Base-by-base conservation (phyloP, 2,329 filamentous ascomycete genomes). In the Blastomyces gilchristii region DNA sequence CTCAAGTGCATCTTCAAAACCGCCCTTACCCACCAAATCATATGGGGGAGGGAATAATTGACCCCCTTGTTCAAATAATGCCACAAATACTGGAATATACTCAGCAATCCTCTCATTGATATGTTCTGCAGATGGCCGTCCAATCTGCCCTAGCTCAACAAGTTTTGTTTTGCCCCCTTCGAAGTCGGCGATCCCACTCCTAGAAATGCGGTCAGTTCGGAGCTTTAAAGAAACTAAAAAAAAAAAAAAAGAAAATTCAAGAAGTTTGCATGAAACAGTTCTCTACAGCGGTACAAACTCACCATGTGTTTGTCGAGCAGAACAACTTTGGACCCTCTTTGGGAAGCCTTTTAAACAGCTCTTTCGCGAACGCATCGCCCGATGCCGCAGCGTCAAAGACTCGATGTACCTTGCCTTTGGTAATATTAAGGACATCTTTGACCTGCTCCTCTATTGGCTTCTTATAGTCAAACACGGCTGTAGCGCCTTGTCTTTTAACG, bases 301-400 rank as follows among this genome's bases (percentile, higher is more conserved):
- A 66, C 64, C 60, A 64, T 22, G 41, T 8, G 60, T 64, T 68
- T 52, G 70, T 69, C 5, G 70, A 69, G 2, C 68, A 58, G 53
- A 73, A 73, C 61, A 62, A 64, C 63, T 68, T 71, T 39, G 64
- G 66, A 61, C 58, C 66, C 53, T 66, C 49, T 16, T 9, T 37
- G 12, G 59, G 41, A 41, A 65, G 60, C 43, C 65, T 60, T 62
- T 68, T 68, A 64, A 70, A 70, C 22, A 69, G 61, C 53, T 65
- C 65, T 50, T 65, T 69, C 43, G 70, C 67, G 52, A 74, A 65
- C 18, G 60, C 64, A 62, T 72, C 68, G 47, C 74, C 71, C 1
- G 67, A 65, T 7, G 71, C 69, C 11, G 71, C 71, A 14, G 73
- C 71, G 62, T 75, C 73, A 60, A 71, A 71, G 62, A 72, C 67